Conservation (phyloP, 768 basidiomycete genomes). For the Daedaleopsis nitida region DNA sequence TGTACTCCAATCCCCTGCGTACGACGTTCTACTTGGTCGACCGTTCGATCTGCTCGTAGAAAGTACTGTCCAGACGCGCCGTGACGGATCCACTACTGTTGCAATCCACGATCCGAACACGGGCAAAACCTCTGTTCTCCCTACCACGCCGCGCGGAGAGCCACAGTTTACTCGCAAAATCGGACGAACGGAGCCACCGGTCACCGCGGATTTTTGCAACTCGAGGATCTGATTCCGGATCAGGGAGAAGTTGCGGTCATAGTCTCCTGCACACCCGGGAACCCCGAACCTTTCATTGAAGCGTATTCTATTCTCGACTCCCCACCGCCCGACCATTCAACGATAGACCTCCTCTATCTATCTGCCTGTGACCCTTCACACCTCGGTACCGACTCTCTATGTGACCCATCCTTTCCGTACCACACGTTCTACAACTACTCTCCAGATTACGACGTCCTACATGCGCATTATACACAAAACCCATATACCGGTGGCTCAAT, state of each 20-base stretch:
- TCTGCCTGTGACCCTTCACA: conserved; percentile 2
- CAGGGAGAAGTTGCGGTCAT: conserved; percentile 17
- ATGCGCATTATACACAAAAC: not conserved
- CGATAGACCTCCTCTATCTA: conserved; percentile 7
- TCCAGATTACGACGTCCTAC: not conserved
- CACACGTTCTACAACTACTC: not conserved
- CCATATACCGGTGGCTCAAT: not conserved
- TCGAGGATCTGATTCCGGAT: conserved; percentile 18
- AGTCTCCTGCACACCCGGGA: not conserved
- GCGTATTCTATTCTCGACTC: not conserved
- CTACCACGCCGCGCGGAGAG: conserved; percentile 2
- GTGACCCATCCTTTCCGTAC: conserved; percentile 12
- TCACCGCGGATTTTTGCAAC: conserved; percentile 10
- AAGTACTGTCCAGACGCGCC: not conserved
- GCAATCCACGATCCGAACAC: conserved; percentile 12
- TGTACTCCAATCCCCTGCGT: conserved; percentile 8
- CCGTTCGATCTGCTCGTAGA: conserved; percentile 11
- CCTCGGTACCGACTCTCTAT: conserved; percentile 2
- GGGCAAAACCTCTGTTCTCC: not conserved
- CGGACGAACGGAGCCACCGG: not conserved
- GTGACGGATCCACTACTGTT: conserved; percentile 5
- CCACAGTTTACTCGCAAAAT: not conserved
- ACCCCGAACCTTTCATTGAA: not conserved
- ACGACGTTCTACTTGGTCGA: conserved; percentile 14
- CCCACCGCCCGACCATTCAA: not conserved